Evolutionary conservation across 768 basidiomycete genomes (phyloP).

Genomic region (Russula olivacea): DNA sequence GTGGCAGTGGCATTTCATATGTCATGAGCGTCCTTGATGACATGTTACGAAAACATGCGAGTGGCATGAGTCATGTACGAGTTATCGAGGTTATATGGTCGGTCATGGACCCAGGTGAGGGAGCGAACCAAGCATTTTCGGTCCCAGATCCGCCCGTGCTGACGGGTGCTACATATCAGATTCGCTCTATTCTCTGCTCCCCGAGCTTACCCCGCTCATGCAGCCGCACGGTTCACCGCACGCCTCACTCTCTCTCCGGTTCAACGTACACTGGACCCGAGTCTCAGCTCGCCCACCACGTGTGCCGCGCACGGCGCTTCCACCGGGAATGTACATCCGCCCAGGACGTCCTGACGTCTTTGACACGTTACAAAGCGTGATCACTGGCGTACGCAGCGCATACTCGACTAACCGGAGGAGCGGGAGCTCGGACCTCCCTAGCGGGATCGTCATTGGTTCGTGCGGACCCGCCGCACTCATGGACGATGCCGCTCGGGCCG

Average conservation of each 20-base stretch:
- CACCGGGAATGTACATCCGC: conserved; percentile 31
- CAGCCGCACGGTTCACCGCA: conserved; percentile 29
- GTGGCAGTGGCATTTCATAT: conserved; percentile 59
- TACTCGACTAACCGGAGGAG: conserved; percentile 19
- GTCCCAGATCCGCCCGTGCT: conserved; percentile 5
- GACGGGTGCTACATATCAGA: conserved; percentile 27
- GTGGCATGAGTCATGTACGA: conserved; percentile 36
- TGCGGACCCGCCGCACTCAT: conserved; percentile 39
- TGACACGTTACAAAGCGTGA: conserved; percentile 26
- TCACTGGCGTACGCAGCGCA: conserved; percentile 26
- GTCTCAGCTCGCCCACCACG: conserved; percentile 28
- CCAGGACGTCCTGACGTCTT: conserved; percentile 29
- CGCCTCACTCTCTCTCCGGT: conserved; percentile 33
- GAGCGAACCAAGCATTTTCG: conserved; percentile 16
- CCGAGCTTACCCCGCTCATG: conserved; percentile 36
- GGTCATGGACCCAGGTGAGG: conserved; percentile 40
- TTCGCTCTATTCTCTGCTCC: conserved; percentile 37
- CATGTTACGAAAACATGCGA: conserved; percentile 38
- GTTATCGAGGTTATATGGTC: conserved; percentile 53
- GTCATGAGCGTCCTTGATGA: conserved; percentile 48
- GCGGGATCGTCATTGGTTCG: conserved; percentile 39
- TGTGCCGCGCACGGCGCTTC: conserved; percentile 25
- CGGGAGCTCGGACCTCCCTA: conserved; percentile 9
- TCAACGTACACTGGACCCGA: conserved; percentile 44
- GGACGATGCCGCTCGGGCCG: conserved; percentile 35